Base-by-base conservation (phyloP, 331 rosid species). In the Quercus tomentella region DNA sequence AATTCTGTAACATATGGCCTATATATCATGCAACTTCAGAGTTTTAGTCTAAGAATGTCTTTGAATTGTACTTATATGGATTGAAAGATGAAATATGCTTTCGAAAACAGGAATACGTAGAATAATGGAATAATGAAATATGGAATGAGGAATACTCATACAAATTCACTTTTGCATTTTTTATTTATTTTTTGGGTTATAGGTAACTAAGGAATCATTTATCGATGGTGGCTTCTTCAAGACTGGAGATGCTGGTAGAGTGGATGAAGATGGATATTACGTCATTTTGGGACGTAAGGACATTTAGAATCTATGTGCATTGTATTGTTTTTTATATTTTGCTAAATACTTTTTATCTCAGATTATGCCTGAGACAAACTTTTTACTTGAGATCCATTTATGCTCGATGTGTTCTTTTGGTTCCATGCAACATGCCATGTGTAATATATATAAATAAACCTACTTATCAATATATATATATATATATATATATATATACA, bases 221-320 rank as follows among this genome's bases (percentile, higher is more conserved):
- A 88, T 85, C 45, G 89, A 89, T 54, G 97, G 86, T 56, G 97
- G 96, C 21, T 95, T 86, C 84, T 95, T 91, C 84, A 95, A 84
- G 84, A 93, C 99, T 18, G 99, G 99, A 78, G 98, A 95, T 82
- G 90, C 99, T 65, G 98, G 84, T 72, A 91, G 84, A 67, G 87
- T 82, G 74, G 94, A 90, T 76, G 86, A 86, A 67, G 96, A 93
- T 87, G 99, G 98, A 55, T 95, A 95, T 74, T 91, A 77, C 82
- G 75, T 91, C 85, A 93, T 93, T 83, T 72, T 93, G 81, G 98
- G 97, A 88, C 96, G 98, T 93, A 91, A 91, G 98, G 63, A 90
- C 57, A 68, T 74, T 74, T 63, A 28, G 72, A 75, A 28, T 74
- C 76, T 72, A 79, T 69, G 7, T 61, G 35, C 55, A 74, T 77